These are phyloP conservation scores for Pisolithus marmoratus DNA, from an alignment of 768 basidiomycete genomes.

Conservation along the genomic window DNA sequence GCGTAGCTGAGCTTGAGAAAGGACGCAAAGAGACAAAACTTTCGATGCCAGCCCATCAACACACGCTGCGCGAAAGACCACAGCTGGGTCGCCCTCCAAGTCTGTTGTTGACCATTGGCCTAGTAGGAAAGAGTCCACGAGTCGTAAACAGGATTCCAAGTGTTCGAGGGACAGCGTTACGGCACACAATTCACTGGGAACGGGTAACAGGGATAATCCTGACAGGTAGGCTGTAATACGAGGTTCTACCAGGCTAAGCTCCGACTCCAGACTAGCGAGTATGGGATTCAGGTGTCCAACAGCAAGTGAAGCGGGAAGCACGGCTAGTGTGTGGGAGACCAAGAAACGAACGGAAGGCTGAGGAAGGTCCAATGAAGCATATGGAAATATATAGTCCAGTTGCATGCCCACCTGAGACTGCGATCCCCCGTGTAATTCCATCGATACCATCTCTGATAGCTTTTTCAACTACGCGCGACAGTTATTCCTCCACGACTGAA, in stretches of 20 bases:
- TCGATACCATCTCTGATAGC: conserved; percentile 31
- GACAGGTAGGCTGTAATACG: conserved; percentile 35
- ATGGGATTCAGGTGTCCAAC: conserved; percentile 26
- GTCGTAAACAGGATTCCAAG: conserved; percentile 49
- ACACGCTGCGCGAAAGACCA: conserved; percentile 6
- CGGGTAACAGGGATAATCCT: conserved; percentile 36
- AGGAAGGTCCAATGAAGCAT: no score
- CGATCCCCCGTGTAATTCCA: conserved; percentile 23
- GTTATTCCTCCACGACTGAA: not conserved
- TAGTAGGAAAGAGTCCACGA: conserved; percentile 61
- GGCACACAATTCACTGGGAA: conserved; percentile 6
- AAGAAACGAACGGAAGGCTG: conserved; percentile 55
- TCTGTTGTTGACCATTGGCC: not conserved
- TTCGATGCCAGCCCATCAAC: conserved; percentile 35
- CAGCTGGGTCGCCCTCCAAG: conserved; percentile 4
- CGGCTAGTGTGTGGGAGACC: conserved; percentile 42
- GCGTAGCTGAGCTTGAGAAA: conserved; percentile 35
- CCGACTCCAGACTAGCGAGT: conserved; percentile 28
- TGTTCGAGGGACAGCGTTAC: conserved; percentile 37
- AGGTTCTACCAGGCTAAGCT: conserved; percentile 35
- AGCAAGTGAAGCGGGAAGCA: conserved; percentile 40
- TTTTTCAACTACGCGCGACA: conserved; percentile 25
- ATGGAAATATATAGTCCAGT: no score
- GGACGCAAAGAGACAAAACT: conserved; percentile 47
- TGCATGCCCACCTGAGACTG: no score